Base-by-base conservation (phyloP, 768 basidiomycete genomes). In the Kwoniella europaea region DNA sequence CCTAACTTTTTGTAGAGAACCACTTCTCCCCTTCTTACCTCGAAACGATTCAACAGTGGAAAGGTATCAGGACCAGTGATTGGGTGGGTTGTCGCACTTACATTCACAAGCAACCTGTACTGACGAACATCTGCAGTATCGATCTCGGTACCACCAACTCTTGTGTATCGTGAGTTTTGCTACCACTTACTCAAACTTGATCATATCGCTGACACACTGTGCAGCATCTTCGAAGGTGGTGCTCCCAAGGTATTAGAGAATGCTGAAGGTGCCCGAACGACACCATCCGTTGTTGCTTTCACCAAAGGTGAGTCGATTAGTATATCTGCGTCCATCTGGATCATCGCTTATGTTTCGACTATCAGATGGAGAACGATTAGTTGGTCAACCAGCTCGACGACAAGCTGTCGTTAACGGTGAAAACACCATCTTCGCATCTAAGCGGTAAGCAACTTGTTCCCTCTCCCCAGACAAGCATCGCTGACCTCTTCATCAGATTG, bases 221-320 rank as follows among this genome's bases (percentile, higher is more conserved):
- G 42, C 24, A 79, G 78, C 60, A 88, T 97, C 72, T 97, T 96
- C 93, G 95, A 98, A 86, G 95, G 93, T 76, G 90, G 96, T 86
- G 91, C 90, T 44, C 89, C 95, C 61, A 91, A 92, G 75, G 96
- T 98, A 74, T 91, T 99, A 76, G 97, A 98, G 86, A 98, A 98
- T 86, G 87, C 95, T 5, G 96, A 98, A 86, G 96, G 97, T 87
- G 92, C 92, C 68, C 90, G 97, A 76, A 98, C 97, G 73, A 99
- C 97, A 16, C 97, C 97, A 2, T 99, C 97, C 50, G 94, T 98
- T 67, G 93, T 98, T 75, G 96, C 96, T 50, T 99, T 99, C 88
- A 94, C 97, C 66, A 97, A 98, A 85, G 76, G 76, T 77, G 13
- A 69, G 73, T 69, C 15, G 18, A 2, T 50, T 43, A 1, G 44